phyloP scores from a whole-genome alignment of 2,329 filamentous ascomycete species.

The Sordariomycetes sp. region DNA sequence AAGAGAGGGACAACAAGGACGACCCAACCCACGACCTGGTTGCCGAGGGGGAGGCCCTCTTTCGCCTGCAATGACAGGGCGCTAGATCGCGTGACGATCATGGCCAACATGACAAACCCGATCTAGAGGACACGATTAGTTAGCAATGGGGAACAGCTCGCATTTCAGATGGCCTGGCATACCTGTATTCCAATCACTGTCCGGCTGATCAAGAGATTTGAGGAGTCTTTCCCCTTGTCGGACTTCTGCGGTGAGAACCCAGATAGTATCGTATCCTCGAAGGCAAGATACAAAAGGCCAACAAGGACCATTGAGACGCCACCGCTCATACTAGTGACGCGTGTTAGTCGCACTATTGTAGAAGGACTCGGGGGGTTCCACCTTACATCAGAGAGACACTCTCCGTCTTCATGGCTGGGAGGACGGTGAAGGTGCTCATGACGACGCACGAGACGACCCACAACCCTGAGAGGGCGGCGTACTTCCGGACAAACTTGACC shows the following conservation, averaged over 20 bases:
- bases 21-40: slow-evolving; percentile 75
- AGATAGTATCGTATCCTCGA: slow-evolving; percentile 51
- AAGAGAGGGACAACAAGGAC: slow-evolving; percentile 57
- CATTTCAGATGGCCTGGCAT: slow-evolving; percentile 10
- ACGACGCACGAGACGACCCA: slow-evolving; percentile 68
- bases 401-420: slow-evolving; percentile 79
- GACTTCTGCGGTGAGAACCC: slow-evolving; percentile 22
- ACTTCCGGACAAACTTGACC: slow-evolving; percentile 51
- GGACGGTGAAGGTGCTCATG: slow-evolving; percentile 84
- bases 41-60: slow-evolving; percentile 71
- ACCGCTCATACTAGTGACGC: slow-evolving; percentile 47
- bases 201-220: slow-evolving; percentile 30
- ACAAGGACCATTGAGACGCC: slow-evolving; percentile 65
- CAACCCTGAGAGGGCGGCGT: slow-evolving; percentile 48
- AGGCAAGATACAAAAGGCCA: slow-evolving; percentile 65
- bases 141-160: neutral
- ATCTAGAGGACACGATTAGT: slow-evolving; percentile 26
- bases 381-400: slow-evolving; percentile 61
- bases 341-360: neutral
- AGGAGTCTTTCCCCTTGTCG: slow-evolving; percentile 8
- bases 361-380: neutral
- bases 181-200: slow-evolving; percentile 54
- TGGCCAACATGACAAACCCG: slow-evolving; percentile 67
- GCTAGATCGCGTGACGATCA: slow-evolving; percentile 78
- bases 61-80: slow-evolving; percentile 76